phyloP scores from a whole-genome alignment of 345 rosid species.

The Salix purpurea region DNA sequence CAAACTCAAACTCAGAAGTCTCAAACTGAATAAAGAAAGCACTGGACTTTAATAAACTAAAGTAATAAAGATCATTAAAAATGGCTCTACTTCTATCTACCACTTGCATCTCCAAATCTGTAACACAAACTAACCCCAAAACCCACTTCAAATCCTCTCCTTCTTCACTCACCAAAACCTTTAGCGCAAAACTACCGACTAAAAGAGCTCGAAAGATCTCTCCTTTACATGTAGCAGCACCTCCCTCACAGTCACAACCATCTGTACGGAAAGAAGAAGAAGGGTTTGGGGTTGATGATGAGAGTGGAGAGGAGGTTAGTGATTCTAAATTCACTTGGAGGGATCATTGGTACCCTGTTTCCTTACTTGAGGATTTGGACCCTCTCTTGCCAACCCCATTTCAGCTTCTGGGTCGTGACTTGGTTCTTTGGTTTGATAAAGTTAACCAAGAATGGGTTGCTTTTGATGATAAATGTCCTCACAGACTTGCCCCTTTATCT shows the following conservation, averaged over 20 bases:
- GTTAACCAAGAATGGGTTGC: conserved; percentile 69
- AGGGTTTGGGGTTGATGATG: conserved; percentile 40
- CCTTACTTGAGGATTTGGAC: conserved; percentile 83
- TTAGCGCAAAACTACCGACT: background rate
- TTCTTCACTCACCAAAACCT: conserved; percentile 19
- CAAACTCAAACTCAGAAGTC: background rate
- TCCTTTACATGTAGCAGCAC: conserved; percentile 57
- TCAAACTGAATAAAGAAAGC: conserved; percentile 2
- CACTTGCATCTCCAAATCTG: conserved; percentile 14
- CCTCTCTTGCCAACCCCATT: conserved; percentile 68
- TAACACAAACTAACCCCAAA: background rate
- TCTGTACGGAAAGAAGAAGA: conserved; percentile 34
- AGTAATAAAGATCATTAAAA: background rate
- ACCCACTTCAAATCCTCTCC: conserved; percentile 4
- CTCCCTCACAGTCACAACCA: conserved; percentile 30
- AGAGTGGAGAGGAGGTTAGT: conserved; percentile 44
- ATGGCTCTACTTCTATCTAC: conserved; percentile 26
- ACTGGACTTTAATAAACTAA: background rate
- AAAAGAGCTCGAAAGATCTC: conserved; percentile 5
- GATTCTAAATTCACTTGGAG: conserved; percentile 75
- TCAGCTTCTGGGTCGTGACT: conserved; percentile 89
- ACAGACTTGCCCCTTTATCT: conserved; percentile 89
- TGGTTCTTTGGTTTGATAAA: conserved; percentile 86
- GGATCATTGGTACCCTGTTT: conserved; percentile 98
- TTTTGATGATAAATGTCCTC: conserved; percentile 92